Percentiles rank a stretch among this genome's conserved stretches.
Conservation (phyloP, 2,329 filamentous ascomycete species). For the Pyricularia grisea region DNA sequence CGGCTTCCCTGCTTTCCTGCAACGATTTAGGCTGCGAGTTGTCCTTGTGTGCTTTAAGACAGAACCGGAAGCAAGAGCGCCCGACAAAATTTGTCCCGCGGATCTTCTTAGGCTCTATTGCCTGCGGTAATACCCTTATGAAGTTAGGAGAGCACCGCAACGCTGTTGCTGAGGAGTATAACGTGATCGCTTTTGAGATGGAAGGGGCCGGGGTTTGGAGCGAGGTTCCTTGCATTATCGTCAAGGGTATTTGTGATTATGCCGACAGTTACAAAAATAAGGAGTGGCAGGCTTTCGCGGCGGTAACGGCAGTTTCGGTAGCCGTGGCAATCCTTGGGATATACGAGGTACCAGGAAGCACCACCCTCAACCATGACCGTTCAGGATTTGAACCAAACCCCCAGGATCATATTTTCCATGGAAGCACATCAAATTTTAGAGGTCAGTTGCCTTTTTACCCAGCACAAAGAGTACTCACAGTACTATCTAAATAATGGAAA, state of each 20-base stretch:
- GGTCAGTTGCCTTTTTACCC: too few relatives aligned
- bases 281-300: conserved; percentile 25
- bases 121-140: background rate
- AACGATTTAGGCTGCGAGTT: background rate
- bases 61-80: too few relatives aligned
- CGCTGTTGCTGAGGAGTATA: background rate
- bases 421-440: too few relatives aligned
- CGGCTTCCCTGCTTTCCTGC: background rate
- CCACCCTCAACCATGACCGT: too few relatives aligned
- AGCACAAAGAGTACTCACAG: too few relatives aligned
- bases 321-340: conserved; percentile 6
- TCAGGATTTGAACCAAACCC: too few relatives aligned
- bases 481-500: too few relatives aligned
- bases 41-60: too few relatives aligned
- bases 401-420: too few relatives aligned
- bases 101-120: background rate
- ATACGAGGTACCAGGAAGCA: too few relatives aligned
- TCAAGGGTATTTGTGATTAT: conserved; percentile 27
- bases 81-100: background rate
- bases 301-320: conserved; percentile 22
- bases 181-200: conserved; percentile 20
- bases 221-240: conserved; percentile 16
- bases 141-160: background rate
- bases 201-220: conserved; percentile 23
- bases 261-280: conserved; percentile 28